A percentile compares a stretch with the other conserved stretches of the same genome.
These are phyloP conservation scores for Magnusiomyces clavatus DNA, from an alignment of 1,139 yeast species.

Conservation along the genomic window DNA sequence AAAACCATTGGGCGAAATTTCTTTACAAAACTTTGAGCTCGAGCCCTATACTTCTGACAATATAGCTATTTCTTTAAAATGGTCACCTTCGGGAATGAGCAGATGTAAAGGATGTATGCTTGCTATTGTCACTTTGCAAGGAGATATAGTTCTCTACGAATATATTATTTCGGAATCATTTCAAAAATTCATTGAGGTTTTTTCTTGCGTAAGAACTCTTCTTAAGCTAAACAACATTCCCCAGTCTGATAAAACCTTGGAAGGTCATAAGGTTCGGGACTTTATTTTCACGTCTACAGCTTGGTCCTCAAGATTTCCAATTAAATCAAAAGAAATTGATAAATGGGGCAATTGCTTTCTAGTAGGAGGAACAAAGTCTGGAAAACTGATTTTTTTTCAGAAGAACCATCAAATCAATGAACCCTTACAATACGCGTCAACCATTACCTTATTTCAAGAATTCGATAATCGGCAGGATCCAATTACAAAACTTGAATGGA, in stretches of 20 bases:
- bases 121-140: slow-evolving; percentile 1
- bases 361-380: slow-evolving; percentile 3
- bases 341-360: slow-evolving; percentile 5
- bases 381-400: background rate
- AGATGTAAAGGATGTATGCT: background rate
- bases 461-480: background rate
- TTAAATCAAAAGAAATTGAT: background rate
- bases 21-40: background rate
- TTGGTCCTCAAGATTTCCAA: slow-evolving; percentile 3
- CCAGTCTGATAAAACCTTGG: background rate
- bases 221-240: background rate
- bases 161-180: background rate
- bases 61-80: background rate
- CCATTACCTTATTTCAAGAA: no score
- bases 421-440: no score
- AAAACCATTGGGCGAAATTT: slow-evolving; percentile 1
- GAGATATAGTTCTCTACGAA: slow-evolving; percentile 1
- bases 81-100: slow-evolving; percentile 6
- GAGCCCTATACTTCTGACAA: slow-evolving; percentile 3
- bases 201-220: background rate
- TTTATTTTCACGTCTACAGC: background rate
- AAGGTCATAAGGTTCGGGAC: background rate
- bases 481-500: background rate
- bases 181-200: background rate
- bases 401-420: no score